Base-by-base conservation (phyloP, 805 yeast genomes). In the Pichia gijzeniarum region DNA sequence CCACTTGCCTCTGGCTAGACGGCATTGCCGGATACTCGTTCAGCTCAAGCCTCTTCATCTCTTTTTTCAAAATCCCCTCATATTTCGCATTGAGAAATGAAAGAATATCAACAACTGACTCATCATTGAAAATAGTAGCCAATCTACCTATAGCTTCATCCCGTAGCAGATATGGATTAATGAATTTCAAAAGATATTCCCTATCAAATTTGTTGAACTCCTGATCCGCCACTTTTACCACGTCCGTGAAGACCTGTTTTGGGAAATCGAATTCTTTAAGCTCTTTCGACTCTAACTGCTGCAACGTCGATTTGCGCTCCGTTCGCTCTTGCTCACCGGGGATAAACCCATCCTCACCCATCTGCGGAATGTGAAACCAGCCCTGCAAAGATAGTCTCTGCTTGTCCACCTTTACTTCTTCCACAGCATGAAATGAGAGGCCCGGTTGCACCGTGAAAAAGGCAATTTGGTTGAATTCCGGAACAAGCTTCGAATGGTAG, bases 331-430 rank as follows among this genome's bases (percentile, higher is more conserved):
- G 89, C 59, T 88, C 96, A 5, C 95, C 95, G 32, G 77, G 79
- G 17, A 80, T 74, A 58, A 64, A 91, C 0, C 97, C 98, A 30
- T 76, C 80, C 64, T 93, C 99, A 9, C 95, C 97, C 10, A 68
- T 69, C 61, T 93, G 98, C 3, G 99, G 99, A 43, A 90, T 86
- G 63, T 93, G 99, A 61, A 91, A 95, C 99, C 99, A 95, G 1
- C 99, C 99, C 58, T 93, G 96, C 49, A 93, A 87, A 0, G 96
- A 86, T 31, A 93, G 69, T 58, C 99, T 74, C 51, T 89, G 95
- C 59, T 83, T 86, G 59, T 90, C 95, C 1, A 82, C 95, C 49
- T 82, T 76, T 1, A 95, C 99, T 63, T 93, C 99, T 66, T 95
- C 98, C 12, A 93, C 99, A 57, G 95, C 99, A 63, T 93, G 99